Percentiles rank a stretch among this genome's conserved stretches.
Evolutionary conservation across 192 early-diverging fungal species (phyloP).

Genomic region (Coemansia sp.): DNA sequence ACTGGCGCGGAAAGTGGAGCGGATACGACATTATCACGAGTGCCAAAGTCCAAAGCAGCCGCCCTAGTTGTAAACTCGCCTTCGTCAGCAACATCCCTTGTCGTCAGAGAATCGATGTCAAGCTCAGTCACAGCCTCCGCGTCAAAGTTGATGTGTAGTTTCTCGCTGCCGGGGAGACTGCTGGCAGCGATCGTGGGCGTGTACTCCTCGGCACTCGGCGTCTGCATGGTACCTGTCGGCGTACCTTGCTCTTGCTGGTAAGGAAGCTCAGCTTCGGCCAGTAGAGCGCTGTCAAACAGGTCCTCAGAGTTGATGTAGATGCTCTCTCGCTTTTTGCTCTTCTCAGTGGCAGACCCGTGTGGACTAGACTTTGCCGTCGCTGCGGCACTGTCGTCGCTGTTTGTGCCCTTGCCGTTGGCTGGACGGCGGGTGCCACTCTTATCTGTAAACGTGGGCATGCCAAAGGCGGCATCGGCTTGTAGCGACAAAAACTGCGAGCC

Average conservation of each 20-base stretch:
- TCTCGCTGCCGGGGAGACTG: constrained; percentile 6
- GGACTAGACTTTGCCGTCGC: background rate
- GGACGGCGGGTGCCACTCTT: background rate
- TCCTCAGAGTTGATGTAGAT: constrained; percentile 44
- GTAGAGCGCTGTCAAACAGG: constrained; percentile 28
- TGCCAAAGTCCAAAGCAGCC: background rate
- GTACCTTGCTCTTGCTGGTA: constrained; percentile 34
- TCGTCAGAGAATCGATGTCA: background rate
- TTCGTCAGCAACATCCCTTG: background rate
- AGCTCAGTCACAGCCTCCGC: constrained; percentile 6
- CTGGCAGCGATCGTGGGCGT: constrained; percentile 31
- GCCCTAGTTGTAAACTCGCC: background rate
- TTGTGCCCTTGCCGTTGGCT: background rate
- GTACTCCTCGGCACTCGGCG: constrained; percentile 3
- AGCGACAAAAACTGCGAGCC: constrained; percentile 1
- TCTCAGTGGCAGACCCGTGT: background rate
- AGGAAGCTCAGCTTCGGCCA: constrained; percentile 34
- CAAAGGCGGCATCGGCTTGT: constrained; percentile 1
- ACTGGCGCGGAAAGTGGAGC: background rate
- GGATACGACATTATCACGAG: background rate
- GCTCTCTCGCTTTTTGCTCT: constrained; percentile 24
- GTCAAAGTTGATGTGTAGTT: constrained; percentile 10
- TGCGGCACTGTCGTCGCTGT: constrained; percentile 5
- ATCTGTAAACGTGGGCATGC: background rate
- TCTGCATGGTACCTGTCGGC: background rate